Evolutionary conservation across 345 rosid genomes (phyloP).

Genomic region (Geranium rotundifolium): DNA sequence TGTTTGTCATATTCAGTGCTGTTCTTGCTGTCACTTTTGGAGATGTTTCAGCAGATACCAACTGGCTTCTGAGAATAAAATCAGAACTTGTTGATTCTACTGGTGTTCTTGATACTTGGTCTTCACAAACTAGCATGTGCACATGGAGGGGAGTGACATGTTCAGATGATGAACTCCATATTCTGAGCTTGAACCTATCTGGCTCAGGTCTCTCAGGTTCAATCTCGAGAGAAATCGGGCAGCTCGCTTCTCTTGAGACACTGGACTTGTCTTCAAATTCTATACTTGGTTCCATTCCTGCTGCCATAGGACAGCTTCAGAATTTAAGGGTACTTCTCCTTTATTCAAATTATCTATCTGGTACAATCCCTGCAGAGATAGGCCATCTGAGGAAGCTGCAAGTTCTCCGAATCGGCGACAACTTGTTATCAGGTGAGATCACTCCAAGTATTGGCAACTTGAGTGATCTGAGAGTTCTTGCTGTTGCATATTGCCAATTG

Average conservation of each 20-base stretch:
- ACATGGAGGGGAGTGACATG: conserved; percentile 69
- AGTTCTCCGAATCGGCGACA: conserved; percentile 61
- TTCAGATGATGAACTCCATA: conserved; percentile 31
- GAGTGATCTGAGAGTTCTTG: conserved; percentile 46
- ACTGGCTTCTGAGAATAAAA: conserved; percentile 45
- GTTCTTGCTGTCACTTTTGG: conserved; percentile 17
- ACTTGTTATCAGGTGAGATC: conserved; percentile 44
- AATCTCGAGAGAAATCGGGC: conserved; percentile 32
- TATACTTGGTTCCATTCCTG: conserved; percentile 48
- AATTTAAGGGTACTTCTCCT: conserved; percentile 46
- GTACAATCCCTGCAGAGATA: conserved; percentile 56
- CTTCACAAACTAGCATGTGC: conserved; percentile 29
- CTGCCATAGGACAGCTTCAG: conserved; percentile 56
- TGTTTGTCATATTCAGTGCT: conserved; percentile 18
- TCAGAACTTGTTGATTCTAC: conserved; percentile 38
- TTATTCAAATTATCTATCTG: conserved; percentile 53
- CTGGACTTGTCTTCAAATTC: conserved; percentile 68
- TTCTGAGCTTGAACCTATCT: conserved; percentile 52
- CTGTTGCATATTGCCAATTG: conserved; percentile 47
- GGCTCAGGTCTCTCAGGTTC: conserved; percentile 51
- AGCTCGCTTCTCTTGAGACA: conserved; percentile 36
- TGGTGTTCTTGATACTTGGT: conserved; percentile 49
- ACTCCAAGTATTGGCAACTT: conserved; percentile 44
- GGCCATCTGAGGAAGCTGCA: conserved; percentile 43
- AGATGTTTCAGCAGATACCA: conserved; percentile 24